Evolutionary conservation across 2,329 filamentous ascomycete species (phyloP), one percentile per base, ranked within the genome.

Genomic region (Beauveria sp.): DNA sequence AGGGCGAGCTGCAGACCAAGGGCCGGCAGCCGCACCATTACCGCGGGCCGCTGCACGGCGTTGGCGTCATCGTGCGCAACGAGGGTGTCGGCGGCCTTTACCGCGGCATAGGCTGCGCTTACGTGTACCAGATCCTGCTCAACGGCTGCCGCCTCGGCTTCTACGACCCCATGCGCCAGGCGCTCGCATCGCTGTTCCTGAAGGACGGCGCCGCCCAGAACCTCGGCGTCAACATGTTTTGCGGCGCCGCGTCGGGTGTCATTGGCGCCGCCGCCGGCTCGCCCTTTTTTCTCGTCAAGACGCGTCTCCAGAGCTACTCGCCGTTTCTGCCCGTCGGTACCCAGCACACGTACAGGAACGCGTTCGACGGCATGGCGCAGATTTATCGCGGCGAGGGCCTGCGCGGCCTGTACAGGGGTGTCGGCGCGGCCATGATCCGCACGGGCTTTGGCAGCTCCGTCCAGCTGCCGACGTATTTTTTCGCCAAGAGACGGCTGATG

Each of bases 211-310:
- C 81, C n/a, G 83, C 87, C 30, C 95, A 99, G 75, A 93, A 86
- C 67, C 83, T 98, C 62, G 89, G 86, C 42, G 84, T 98, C 76
- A 99, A 99, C 78, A 91, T 99, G 79, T 88, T 97, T 73, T 89
- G 91, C 61, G 95, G 95, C 68, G 95, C 95, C 22, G 79, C 85
- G 14, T 96, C 92, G 3, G 95, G 95, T 59, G 86, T 99, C 65
- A 83, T 99, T 62, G 95, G 95, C 66, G 95, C 93, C 9, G 90
- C 90, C n/a, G 89, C 90, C 24, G 95, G 93, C 45, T 96, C 91
- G 59, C 95, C 95, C 2, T 98, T 99, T 77, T 99, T 99, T 82
- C 85, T 99, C 60, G 89, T 98, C 73, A 99, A 99, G 81, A 99
- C 95, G 3, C 86, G 95, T 49, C 81, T 99, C 62, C 95, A 99